Base-by-base conservation (phyloP, 192 early-diverging fungal genomes). In the Linnemannia hyalina region DNA sequence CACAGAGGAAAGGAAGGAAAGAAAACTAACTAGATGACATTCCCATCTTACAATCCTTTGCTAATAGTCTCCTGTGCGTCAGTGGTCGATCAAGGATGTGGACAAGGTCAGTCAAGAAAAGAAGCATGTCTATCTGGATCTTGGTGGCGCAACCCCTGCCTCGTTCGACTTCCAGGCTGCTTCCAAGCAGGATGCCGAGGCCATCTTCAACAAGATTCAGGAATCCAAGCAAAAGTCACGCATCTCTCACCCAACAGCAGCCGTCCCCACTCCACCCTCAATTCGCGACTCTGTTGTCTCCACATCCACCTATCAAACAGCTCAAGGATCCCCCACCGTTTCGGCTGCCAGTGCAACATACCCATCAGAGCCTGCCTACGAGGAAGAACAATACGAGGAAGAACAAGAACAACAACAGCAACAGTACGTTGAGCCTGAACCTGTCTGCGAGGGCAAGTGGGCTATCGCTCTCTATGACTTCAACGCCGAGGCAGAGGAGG, bases 401-500 rank as follows among this genome's bases (percentile, higher is more conserved):
- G 77, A 73, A 26, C 68, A 83, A 26, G 70, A 74, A 15, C 38
- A 89, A 15, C 76, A 85, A 35, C 40, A 89, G 38, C 40, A 89
- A 20, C 79, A 85, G 38, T 78, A 76, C 13, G 74, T 78, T 8
- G 70, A 89, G 20, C 86, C 83, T 8, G 82, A 82, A 29, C 77
- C 69, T 13, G 80, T 82, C 6, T 84, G 85, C 46, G 85, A 88
- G 54, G 80, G 71, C 38, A 68, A 77, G 35, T 84, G 77, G 85
- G 74, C 78, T 22, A 68, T 92, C 29, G 89, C 91, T 23, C 57
- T 99, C 63, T 99, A 97, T 74, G 94, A 95, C 70, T 99, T 99
- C 89, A 87, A 94, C 26, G 94, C 96, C 20, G 90, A 94, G 41
- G 94, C 95, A 68, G 92, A 93, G 6, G 98, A 97, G 75, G 98